Evolutionary conservation across 1,284 basidiomycete species (phyloP), one percentile per base, ranked within the genome.

Genomic region (Ustilago curta): DNA sequence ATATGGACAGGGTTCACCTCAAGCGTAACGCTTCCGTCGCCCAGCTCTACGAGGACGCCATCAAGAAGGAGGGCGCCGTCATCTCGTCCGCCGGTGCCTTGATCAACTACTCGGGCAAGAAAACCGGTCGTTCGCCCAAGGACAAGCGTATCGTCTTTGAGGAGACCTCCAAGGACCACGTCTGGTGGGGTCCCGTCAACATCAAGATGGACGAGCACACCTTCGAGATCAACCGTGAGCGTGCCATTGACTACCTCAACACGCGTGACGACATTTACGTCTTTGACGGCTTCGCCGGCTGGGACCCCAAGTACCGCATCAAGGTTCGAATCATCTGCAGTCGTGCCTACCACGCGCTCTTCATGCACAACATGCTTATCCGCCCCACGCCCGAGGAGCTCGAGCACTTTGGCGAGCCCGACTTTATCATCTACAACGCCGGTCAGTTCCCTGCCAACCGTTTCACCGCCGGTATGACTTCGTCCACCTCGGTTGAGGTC

Each of bases 121-220:
- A 99, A 90, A 99, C 97, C 3, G 97, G 97, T 71, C 91, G 97
- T 61, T 93, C 91, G 81, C 96, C 97, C 73, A 99, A 99, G 87
- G 97, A 99, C 91, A 99, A 99, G 91, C 94, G 97, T 82, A 98
- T 99, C 83, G 97, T 99, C 85, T 98, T 90, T 86, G 96, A 99
- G 86, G 96, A 99, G 84, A 93, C 93, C 62, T 93, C 91, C 87
- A 97, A 95, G 87, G 95, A 98, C 85, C 91, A 98, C 78, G 92
- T 99, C 86, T 99, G 97, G 96, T 99, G 97, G 97, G 96, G 97
- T 48, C 93, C 94, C 58, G 95, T 99, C 83, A 99, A 99, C 89
- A 99, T 99, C 88, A 97, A 97, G 89, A 93, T 98, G 91, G 96
- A 97, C 85, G 93, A 85, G 82, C 88, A 99, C 89, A 99, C 96